A percentile compares a stretch with the other conserved stretches of the same genome.
These are phyloP conservation scores for Psilocybe azurescens DNA, from an alignment of 768 basidiomycete species.

Conservation along the genomic window DNA sequence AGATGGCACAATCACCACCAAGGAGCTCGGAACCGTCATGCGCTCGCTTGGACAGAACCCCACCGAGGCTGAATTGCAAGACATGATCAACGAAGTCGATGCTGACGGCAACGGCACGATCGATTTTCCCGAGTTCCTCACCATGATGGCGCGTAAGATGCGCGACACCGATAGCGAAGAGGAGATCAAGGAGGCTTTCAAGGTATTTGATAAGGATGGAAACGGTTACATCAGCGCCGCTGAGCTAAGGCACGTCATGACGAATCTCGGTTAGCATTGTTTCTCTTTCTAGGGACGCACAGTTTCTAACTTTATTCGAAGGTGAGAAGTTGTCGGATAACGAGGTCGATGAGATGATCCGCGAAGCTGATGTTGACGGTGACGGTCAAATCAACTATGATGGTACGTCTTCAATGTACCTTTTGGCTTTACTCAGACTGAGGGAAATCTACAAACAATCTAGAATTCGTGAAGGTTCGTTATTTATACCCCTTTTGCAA, in stretches of 20 bases:
- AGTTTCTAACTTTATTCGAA: neutral
- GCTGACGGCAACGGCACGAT: conserved; percentile 49
- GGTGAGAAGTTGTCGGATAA: conserved; percentile 87
- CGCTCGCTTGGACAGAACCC: conserved; percentile 53
- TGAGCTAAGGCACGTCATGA: conserved; percentile 94
- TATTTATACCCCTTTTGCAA: neutral
- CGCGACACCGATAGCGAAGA: conserved; percentile 46
- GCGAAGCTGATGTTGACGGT: conserved; percentile 93
- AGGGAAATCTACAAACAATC: neutral
- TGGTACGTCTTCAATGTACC: neutral
- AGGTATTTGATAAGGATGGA: conserved; percentile 93
- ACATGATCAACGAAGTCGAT: conserved; percentile 57
- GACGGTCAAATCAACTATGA: conserved; percentile 87
- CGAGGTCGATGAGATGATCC: conserved; percentile 97
- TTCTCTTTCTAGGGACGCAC: neutral
- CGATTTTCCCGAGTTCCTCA: conserved; percentile 52
- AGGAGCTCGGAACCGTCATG: conserved; percentile 55
- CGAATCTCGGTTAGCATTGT: conserved; percentile 71
- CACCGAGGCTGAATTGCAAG: conserved; percentile 51
- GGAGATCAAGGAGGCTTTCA: conserved; percentile 54
- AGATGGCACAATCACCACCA: conserved; percentile 55
- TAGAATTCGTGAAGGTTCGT: conserved; percentile 33
- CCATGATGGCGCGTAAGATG: conserved; percentile 50
- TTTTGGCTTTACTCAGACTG: neutral
- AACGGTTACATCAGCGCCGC: conserved; percentile 90